Conservation (phyloP, 371 early-diverging fungal species). For the Choanephora cucurbitarum region DNA sequence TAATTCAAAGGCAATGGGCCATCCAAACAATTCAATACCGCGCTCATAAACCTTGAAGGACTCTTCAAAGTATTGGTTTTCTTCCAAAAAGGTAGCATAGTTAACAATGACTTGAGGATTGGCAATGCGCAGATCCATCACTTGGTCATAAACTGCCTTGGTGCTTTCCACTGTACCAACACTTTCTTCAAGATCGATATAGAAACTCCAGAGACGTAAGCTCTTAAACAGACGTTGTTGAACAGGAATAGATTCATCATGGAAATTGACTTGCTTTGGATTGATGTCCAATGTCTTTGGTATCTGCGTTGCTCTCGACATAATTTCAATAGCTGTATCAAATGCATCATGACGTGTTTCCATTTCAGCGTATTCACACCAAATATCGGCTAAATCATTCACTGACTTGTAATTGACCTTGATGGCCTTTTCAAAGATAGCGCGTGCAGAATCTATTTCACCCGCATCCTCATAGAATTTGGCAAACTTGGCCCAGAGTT, state of each 20-base stretch:
- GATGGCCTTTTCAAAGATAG: slow-evolving; percentile 85
- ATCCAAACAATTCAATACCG: slow-evolving; percentile 94
- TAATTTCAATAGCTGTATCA: slow-evolving; percentile 70
- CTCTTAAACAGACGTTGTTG: slow-evolving; percentile 90
- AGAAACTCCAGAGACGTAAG: slow-evolving; percentile 89
- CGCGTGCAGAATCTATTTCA: slow-evolving; percentile 68
- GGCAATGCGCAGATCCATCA: slow-evolving; percentile 92
- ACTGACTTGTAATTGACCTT: slow-evolving; percentile 79
- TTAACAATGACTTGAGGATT: slow-evolving; percentile 95
- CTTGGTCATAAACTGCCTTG: slow-evolving; percentile 87
- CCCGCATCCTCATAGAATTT: slow-evolving; percentile 73
- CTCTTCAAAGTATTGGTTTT: slow-evolving; percentile 91
- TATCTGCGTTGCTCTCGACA: slow-evolving; percentile 78
- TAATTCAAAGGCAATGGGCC: slow-evolving; percentile 95
- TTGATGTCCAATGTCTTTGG: slow-evolving; percentile 47
- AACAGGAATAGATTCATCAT: slow-evolving; percentile 70
- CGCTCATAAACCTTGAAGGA: slow-evolving; percentile 94
- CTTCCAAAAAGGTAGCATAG: slow-evolving; percentile 90
- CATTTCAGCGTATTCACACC: slow-evolving; percentile 92
- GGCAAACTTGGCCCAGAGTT: slow-evolving; percentile 89
- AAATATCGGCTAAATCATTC: slow-evolving; percentile 89
- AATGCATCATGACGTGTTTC: slow-evolving; percentile 79
- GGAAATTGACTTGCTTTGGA: slow-evolving; percentile 54
- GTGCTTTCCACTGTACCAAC: slow-evolving; percentile 86
- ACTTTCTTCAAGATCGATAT: slow-evolving; percentile 93